Evolutionary conservation across 768 basidiomycete genomes (phyloP), one percentile per base, ranked within the genome.

Genomic region (Trametes sanguinea): DNA sequence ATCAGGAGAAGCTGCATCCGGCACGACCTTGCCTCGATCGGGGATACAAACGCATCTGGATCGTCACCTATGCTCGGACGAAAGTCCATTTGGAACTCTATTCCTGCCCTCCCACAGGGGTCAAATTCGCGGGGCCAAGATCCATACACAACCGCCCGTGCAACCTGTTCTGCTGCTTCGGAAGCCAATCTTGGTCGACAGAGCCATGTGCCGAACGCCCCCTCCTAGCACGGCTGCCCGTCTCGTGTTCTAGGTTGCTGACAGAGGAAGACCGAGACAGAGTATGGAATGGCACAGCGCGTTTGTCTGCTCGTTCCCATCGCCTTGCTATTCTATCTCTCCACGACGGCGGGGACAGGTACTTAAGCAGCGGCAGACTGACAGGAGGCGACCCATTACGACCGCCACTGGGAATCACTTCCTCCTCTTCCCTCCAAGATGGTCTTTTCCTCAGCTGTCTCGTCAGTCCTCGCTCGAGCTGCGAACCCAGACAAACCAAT

Each of bases 401-500:
- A 6, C 6, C 6, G 35, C 35, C 6, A 37, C 35, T 11, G 6
- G 35, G 35, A 6, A 37, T 37, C 35, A 6, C 45, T 46, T 4
- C 53, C 42, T 27, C 44, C 16, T 16, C 30, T 37, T 42, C 27
- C 32, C 54, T 11, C 45, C 16, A 50, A 30, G 14, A 58, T 58
- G 57, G 40, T 16, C 30, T 22, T 35, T 27, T 58, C 48, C 39
- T 32, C 48, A 3, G 48, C 40, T 22, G 10, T 40, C 29, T 7
- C 11, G 44, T 37, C 29, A n/a, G 30, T 37, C 42, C 47, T 32
- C 32, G 45, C 16, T 13, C 57, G 27, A 2, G 57, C 57, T 7
- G 48, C 48, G 14, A 58, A 58, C 30, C 54, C 51, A 14, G 62
- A 64, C 54, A 54, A 54, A 51, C 35, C 44, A n/a, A 51, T 67